These are phyloP conservation scores for Sextonia rubra DNA, from an alignment of 164 flowering plant species.

Conservation along the genomic window DNA sequence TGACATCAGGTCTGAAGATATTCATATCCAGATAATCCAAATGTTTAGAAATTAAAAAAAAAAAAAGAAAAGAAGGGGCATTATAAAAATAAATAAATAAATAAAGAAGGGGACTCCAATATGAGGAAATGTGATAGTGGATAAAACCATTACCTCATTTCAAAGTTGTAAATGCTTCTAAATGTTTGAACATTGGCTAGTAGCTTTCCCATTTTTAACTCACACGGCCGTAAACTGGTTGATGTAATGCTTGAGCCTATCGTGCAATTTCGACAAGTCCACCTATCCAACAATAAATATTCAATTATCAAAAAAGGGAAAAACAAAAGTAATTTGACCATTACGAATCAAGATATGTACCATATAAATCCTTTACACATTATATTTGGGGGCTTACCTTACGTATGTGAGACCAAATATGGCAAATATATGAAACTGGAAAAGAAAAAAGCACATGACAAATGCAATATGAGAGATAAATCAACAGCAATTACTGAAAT, in stretches of 20 bases:
- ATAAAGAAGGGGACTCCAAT: too few species aligned
- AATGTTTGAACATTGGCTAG: slow-evolving; percentile 58
- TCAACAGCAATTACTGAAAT: too few species aligned
- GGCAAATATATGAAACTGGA: too few species aligned
- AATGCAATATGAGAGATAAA: too few species aligned
- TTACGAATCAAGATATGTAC: not conserved
- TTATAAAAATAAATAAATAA: too few species aligned
- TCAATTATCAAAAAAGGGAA: not conserved
- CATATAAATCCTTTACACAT: not conserved
- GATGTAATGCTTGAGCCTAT: slow-evolving; percentile 58
- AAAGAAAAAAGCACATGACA: too few species aligned
- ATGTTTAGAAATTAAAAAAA: too few species aligned
- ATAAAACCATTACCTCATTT: slow-evolving; percentile 47
- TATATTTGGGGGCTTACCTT: too few species aligned
- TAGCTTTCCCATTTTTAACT: slow-evolving; percentile 83
- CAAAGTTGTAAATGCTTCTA: slow-evolving; percentile 66
- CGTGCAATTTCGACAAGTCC: slow-evolving; percentile 69
- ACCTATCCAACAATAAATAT: slow-evolving; percentile 37
- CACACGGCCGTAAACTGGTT: slow-evolving; percentile 72
- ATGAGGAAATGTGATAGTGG: not conserved
- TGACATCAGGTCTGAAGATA: too few species aligned
- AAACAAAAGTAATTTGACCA: not conserved
- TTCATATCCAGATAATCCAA: too few species aligned
- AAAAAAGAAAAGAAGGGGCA: too few species aligned
- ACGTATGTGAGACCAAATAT: too few species aligned